Base-by-base conservation (phyloP, 352 stramenopile genomes). In the Phytophthora crassamura region DNA sequence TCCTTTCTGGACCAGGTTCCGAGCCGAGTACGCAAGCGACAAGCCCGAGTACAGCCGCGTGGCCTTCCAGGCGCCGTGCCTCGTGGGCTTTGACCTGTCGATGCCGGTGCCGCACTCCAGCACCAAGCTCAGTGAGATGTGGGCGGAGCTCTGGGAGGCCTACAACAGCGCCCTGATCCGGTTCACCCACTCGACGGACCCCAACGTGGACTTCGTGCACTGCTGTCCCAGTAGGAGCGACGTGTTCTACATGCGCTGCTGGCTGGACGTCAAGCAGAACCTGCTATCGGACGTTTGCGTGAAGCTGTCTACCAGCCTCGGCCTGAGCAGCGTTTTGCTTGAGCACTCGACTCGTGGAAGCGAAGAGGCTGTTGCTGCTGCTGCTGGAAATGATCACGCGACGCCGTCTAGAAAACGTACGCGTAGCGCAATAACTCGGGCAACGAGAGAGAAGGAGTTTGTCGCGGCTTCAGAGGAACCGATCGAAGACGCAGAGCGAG, bases 91-190 rank as follows among this genome's bases (percentile, higher is more conserved):
- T 30, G 22, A 69, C 22, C 45, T 69, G 7, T 63, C 52, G 16
- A 55, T 22, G 15, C 46, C 52, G 38, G n/a, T 69, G 38, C 60
- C 52, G 18, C 60, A 69, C 46, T 64, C 61, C 20, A 64, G 61
- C 38, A 43, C 22, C 20, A 69, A 69, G 28, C 32, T 69, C 14
- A 63, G 61, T 33, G 61, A 69, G 7, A 64, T 69, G 52, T 69
- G 61, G 61, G 34, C 52, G 30, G 53, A 69, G 20, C 38, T 69
- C 36, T 69, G 61, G 45, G 39, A 9, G 7, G 62, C 47, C 4
- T 70, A 60, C 20, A 60, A 59, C 34, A 55, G 62, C 20, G 55
- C 55, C 1, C 28, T 59, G 20, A 55, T 50, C 25, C 30, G 62
- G 1, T 60, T 70, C 47, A 42, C 46, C 9, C 53, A 64, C 54